Conservation (phyloP, 192 early-diverging fungal species). For the Umbelopsis isabellina region DNA sequence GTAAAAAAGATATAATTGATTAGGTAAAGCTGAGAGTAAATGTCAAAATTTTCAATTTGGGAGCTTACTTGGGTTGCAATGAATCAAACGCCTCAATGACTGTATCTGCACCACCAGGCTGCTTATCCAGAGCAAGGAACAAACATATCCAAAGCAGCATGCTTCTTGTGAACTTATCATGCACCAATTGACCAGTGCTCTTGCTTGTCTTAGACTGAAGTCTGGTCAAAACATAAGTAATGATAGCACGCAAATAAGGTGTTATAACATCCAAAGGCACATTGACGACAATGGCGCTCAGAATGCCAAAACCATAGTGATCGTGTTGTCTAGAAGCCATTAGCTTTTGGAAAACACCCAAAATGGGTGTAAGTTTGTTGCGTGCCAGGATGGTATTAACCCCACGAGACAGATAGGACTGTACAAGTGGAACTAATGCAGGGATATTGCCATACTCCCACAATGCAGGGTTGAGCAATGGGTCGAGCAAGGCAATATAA, state of each 20-base stretch:
- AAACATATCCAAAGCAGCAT: slow-evolving; percentile 72
- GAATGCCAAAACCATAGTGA: slow-evolving; percentile 82
- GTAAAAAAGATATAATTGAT: slow-evolving; percentile 12
- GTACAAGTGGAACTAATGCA: slow-evolving; percentile 87
- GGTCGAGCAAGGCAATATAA: slow-evolving; percentile 75
- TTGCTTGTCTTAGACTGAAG: slow-evolving; percentile 59
- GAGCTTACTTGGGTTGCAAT: slow-evolving; percentile 59
- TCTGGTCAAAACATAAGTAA: slow-evolving; percentile 48
- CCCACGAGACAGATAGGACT: slow-evolving; percentile 83
- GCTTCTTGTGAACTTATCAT: slow-evolving; percentile 62
- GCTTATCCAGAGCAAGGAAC: slow-evolving; percentile 66
- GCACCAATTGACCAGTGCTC: slow-evolving; percentile 12
- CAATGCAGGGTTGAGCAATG: slow-evolving; percentile 80
- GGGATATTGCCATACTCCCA: slow-evolving; percentile 97
- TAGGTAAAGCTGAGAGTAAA: no score
- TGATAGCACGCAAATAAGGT: slow-evolving; percentile 52
- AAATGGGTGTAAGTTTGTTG: slow-evolving; percentile 76
- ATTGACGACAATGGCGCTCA: slow-evolving; percentile 77
- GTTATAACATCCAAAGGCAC: slow-evolving; percentile 62
- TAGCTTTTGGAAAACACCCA: slow-evolving; percentile 95
- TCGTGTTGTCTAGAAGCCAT: slow-evolving; percentile 84
- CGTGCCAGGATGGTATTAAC: slow-evolving; percentile 67
- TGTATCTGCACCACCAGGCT: slow-evolving; percentile 60
- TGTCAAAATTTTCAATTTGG: not conserved
- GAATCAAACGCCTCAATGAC: slow-evolving; percentile 61